A percentile compares a stretch with the other conserved stretches of the same genome.
Conservation (phyloP, 108 stramenopile species). For the Pseudonitzschia multiseries region DNA sequence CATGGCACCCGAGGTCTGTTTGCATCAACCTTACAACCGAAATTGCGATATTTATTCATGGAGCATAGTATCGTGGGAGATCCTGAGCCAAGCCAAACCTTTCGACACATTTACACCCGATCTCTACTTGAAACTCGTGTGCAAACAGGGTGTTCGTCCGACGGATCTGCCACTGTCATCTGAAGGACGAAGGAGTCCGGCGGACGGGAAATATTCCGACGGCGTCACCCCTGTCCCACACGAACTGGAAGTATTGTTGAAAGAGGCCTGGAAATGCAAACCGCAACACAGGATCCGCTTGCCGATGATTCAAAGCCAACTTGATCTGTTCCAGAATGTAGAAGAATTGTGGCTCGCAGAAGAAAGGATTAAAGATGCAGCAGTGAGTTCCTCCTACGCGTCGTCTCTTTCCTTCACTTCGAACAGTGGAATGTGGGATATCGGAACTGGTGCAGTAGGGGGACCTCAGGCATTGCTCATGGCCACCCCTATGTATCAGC, state of each 20-base stretch:
- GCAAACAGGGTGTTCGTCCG: conserved; percentile 38
- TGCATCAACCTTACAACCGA: conserved; percentile 60
- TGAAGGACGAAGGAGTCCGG: background rate
- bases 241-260: background rate
- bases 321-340: background rate
- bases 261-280: background rate
- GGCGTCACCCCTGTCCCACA: background rate
- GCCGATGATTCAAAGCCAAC: background rate
- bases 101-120: conserved; percentile 70
- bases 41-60: conserved; percentile 72
- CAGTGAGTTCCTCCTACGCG: too few species aligned
- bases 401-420: too few species aligned
- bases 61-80: conserved; percentile 66
- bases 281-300: background rate
- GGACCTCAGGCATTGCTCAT: too few species aligned
- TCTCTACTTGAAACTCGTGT: conserved; percentile 67
- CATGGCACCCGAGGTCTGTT: conserved; percentile 73
- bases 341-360: conserved; percentile 4
- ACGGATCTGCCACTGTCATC: background rate
- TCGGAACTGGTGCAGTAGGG: too few species aligned
- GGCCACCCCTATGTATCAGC: too few species aligned
- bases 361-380: background rate
- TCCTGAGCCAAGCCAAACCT: conserved; percentile 54
- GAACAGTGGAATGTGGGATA: too few species aligned
- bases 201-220: background rate